Conservation (phyloP, 371 early-diverging fungal species). For the Mucor sp. region DNA sequence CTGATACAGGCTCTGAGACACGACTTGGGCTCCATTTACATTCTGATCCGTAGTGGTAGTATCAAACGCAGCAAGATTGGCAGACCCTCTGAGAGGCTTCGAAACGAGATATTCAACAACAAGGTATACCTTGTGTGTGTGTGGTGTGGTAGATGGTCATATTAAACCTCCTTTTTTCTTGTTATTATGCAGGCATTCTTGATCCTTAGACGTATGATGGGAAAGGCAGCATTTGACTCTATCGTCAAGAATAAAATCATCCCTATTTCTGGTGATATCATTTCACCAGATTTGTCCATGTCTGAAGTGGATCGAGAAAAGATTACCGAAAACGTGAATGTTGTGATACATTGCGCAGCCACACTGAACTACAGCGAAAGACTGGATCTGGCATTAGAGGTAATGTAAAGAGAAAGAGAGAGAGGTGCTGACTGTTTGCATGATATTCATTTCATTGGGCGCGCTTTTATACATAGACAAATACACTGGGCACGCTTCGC, state of each 20-base stretch:
- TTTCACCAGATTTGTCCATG: slow-evolving; percentile 58
- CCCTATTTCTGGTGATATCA: slow-evolving; percentile 63
- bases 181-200: slow-evolving; percentile 37
- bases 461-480: slow-evolving; percentile 39
- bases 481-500: slow-evolving; percentile 61
- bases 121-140: slow-evolving; percentile 25
- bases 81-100: slow-evolving; percentile 45
- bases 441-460: not conserved
- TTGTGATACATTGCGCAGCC: slow-evolving; percentile 68
- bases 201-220: slow-evolving; percentile 37
- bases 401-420: slow-evolving; percentile 13
- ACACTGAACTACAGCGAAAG: slow-evolving; percentile 66
- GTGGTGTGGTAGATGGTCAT: not conserved
- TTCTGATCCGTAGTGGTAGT: slow-evolving; percentile 50
- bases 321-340: slow-evolving; percentile 48
- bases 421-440: not conserved
- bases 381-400: slow-evolving; percentile 61
- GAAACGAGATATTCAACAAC: slow-evolving; percentile 45
- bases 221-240: slow-evolving; percentile 37
- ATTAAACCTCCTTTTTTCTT: not conserved
- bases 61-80: slow-evolving; percentile 52
- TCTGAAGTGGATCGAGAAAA: slow-evolving; percentile 48
- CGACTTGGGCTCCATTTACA: slow-evolving; percentile 39
- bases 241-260: slow-evolving; percentile 56
- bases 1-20: slow-evolving; percentile 41